A percentile compares a stretch with the other conserved stretches of the same genome.
Evolutionary conservation across 2,329 filamentous ascomycete species (phyloP).

Genomic region (Fusarium neocosmosporiellum): DNA sequence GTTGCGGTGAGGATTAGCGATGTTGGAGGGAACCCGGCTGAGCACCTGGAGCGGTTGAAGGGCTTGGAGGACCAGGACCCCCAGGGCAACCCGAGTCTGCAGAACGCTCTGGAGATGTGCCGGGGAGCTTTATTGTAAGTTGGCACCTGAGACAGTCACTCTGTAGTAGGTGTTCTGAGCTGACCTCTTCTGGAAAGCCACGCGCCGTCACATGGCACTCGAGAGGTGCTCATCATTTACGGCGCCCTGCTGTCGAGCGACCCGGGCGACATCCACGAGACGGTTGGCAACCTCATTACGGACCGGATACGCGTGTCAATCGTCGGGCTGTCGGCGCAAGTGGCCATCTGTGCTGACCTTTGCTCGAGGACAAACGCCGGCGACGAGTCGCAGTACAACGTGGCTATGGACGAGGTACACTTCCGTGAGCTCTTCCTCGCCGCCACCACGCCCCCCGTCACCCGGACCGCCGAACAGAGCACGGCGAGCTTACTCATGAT

Average conservation of each 20-base stretch:
- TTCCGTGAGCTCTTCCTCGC: slow-evolving; percentile 90
- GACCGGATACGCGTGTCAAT: slow-evolving; percentile 90
- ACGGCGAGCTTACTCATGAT: slow-evolving; percentile 86
- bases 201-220: slow-evolving; percentile 90
- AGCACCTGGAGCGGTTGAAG: slow-evolving; percentile 83
- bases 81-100: slow-evolving; percentile 81
- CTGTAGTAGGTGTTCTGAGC: background rate
- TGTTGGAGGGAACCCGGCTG: slow-evolving; percentile 89
- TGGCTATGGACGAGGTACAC: slow-evolving; percentile 81
- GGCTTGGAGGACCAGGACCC: slow-evolving; percentile 74
- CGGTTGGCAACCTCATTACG: slow-evolving; percentile 79
- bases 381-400: slow-evolving; percentile 79
- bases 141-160: background rate
- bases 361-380: slow-evolving; percentile 88
- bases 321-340: slow-evolving; percentile 89
- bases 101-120: slow-evolving; percentile 97
- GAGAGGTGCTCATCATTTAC: slow-evolving; percentile 92
- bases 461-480: slow-evolving; percentile 70
- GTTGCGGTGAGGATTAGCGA: slow-evolving; percentile 87
- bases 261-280: slow-evolving; percentile 94
- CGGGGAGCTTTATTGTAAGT: slow-evolving; percentile 84
- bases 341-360: slow-evolving; percentile 91
- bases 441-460: slow-evolving; percentile 88
- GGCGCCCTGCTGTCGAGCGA: slow-evolving; percentile 91
- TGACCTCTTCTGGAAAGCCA: slow-evolving; percentile 65